Evolutionary conservation across 805 yeast species (phyloP).

Genomic region (Wickerhamomyces queroliae): DNA sequence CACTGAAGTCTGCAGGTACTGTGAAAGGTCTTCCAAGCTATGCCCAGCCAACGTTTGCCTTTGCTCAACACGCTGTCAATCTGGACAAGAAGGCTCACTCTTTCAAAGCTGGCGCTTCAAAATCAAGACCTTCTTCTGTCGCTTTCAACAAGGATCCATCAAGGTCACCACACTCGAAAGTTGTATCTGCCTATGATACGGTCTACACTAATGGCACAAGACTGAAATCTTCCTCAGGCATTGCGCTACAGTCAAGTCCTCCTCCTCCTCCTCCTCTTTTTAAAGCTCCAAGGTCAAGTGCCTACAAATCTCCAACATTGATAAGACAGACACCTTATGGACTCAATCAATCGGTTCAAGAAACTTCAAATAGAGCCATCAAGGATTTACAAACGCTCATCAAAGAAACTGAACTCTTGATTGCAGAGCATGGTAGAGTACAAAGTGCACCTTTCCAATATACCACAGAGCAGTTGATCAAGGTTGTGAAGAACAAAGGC

Average conservation of each 20-base stretch:
- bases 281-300: background rate
- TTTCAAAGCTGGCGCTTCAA: constrained; percentile 4
- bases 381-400: background rate
- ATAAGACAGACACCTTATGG: background rate
- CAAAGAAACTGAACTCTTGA: background rate
- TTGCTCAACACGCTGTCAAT: constrained; percentile 1
- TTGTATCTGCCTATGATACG: too few relatives aligned
- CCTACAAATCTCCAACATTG: background rate
- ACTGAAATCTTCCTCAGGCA: too few relatives aligned
- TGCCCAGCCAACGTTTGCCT: constrained; percentile 19
- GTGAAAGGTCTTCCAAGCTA: constrained; percentile 10
- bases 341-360: background rate
- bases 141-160: too few relatives aligned
- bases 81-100: background rate
- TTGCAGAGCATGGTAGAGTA: background rate
- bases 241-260: too few relatives aligned
- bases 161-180: background rate
- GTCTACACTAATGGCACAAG: too few relatives aligned
- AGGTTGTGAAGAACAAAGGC: background rate
- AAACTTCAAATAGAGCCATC: background rate
- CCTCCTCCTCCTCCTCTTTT: background rate
- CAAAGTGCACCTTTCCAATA: background rate
- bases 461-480: background rate
- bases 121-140: background rate
- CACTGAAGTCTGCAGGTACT: background rate